Evolutionary conservation across 2,329 filamentous ascomycete species (phyloP), one percentile per base, ranked within the genome.

Genomic region (Diaporthe humulicola): DNA sequence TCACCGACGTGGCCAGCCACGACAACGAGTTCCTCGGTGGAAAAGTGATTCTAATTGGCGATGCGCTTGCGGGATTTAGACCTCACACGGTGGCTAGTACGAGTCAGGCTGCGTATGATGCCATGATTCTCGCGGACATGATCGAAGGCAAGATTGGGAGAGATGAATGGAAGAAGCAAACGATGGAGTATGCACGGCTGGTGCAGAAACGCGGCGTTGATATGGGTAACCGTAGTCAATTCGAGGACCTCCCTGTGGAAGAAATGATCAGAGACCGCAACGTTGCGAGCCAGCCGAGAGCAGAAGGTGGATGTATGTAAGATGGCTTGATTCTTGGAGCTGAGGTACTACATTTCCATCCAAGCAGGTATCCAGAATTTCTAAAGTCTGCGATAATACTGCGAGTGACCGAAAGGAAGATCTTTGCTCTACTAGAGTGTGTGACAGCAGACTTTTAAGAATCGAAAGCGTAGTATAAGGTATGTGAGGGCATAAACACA

Each of bases 71-170:
- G 0, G 83, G 84, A 0, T 86, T 88, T 70, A 77, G 86, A 5
- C 85, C 86, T 4, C 86, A 87, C 76, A 84, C 85, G 3, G 86
- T 85, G 7, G 82, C 83, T 4, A 85, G 85, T 33, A 87, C 85
- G 1, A 84, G 81, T 14, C 86, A 87, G 75, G 81, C 81, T 45
- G 54, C 50, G 10, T 70, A 45, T 57, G 67, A 70, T 70, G 67
- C 67, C n/a, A 70, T 70, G 82, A 70, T 82, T 0, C 81, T 81
- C 28, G 82, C 81, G 1, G 82, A 83, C 36, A 83, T 82, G 57
- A 52, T 84, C 9, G 78, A 76, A 14, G 82, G 82, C 0, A 80
- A 78, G 67, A 71, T 84, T 5, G 76, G 76, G 4, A 77, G 78
- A 30, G 81, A 81, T 12, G 78, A 83, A 70, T 84, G 83, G 82